Evolutionary conservation across 805 yeast species (phyloP).

Genomic region (Kodamaea hsintzibuensis): DNA sequence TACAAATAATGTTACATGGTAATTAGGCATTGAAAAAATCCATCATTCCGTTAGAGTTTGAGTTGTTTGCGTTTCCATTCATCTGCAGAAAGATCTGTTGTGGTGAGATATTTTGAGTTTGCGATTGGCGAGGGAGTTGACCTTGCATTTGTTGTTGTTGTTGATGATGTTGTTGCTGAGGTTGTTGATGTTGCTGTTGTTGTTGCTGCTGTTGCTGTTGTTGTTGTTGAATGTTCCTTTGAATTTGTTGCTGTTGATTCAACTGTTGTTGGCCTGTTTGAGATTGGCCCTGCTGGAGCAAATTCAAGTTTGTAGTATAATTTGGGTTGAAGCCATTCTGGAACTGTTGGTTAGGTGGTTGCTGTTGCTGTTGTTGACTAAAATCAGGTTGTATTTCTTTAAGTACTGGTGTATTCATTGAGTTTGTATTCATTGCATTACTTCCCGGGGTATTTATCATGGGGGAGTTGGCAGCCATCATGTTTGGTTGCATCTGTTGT

Average conservation of each 20-base stretch:
- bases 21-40: conserved; percentile 26
- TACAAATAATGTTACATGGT: conserved; percentile 9
- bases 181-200: conserved; percentile 9
- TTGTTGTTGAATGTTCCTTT: conserved; percentile 9
- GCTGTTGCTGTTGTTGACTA: conserved; percentile 13
- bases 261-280: background rate
- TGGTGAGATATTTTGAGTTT: conserved; percentile 31
- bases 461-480: conserved; percentile 10
- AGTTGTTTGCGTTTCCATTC: conserved; percentile 15
- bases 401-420: conserved; percentile 2
- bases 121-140: conserved; percentile 8
- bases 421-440: conserved; percentile 2
- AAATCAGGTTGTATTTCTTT: conserved; percentile 3
- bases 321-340: conserved; percentile 10
- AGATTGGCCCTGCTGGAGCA: conserved; percentile 12
- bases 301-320: conserved; percentile 11
- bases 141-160: conserved; percentile 11
- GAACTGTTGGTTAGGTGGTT: conserved; percentile 10
- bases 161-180: conserved; percentile 6
- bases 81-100: conserved; percentile 41
- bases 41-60: conserved; percentile 18
- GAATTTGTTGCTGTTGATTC: conserved; percentile 11
- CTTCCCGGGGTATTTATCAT: conserved; percentile 11
- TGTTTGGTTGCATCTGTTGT: conserved; percentile 11
- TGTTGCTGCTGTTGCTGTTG: conserved; percentile 14